Base-by-base conservation (phyloP, 2,329 filamentous ascomycete genomes). In the Penicillium concentricum region DNA sequence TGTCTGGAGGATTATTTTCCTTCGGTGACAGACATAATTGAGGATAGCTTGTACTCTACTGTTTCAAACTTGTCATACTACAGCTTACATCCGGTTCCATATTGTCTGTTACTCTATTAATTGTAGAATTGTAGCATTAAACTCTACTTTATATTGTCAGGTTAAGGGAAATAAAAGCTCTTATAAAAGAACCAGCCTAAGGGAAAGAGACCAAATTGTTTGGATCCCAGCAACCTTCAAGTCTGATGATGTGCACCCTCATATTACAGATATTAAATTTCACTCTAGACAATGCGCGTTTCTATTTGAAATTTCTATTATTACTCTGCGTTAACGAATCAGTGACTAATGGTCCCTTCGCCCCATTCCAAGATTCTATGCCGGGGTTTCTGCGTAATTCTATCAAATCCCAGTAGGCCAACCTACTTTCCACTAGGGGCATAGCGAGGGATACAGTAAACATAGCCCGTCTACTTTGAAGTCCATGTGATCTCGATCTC, bases 401-500 rank as follows among this genome's bases (percentile, higher is more conserved):
- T 42, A 34, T 26, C 15, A 30, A 6, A 44, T 34, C 28, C 28
- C 12, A 30, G 16, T 12, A 34, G 5, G 16, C 38, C 18, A 12
- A 44, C 16, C 37, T 35, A 22, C 7, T 10, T 44, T 24, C 37
- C 15, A 20, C 30, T 16, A 38, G 32, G 5, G 3, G 2, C 3
- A 51, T n/a, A 18, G 13, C 18, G 16, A 44, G 10, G 10, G 4
- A 13, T 22, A 42, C 12, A 39, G 7, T 32, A 35, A 15, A 35
- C 18, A 35, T 22, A 28, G 12, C 3, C 9, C 15, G 24, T 38
- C 46, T 55, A 55, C 20, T 58, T 55, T 13, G 59, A 58, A 32
- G 63, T 66, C 74, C 73, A 76, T 2, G 54, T 62, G 34, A 76
- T 71, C 34, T 67, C 63, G 24, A 76, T 50, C 39, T 74, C 66